These are phyloP conservation scores for Scheffersomyces titani DNA, from an alignment of 1,139 yeast species.

Conservation along the genomic window DNA sequence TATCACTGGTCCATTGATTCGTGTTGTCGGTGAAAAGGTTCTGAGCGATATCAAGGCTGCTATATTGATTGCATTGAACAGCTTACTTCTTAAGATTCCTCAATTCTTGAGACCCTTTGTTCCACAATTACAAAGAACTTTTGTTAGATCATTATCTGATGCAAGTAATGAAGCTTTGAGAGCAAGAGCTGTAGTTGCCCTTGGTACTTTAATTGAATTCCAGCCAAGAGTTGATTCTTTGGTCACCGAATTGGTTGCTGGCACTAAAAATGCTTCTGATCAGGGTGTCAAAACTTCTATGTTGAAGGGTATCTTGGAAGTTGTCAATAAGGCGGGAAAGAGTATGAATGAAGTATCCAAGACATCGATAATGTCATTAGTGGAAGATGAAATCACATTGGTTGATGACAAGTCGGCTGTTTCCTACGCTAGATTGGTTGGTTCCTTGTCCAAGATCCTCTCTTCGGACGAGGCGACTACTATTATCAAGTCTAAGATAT, in stretches of 20 bases:
- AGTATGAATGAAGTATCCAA: constrained; percentile 78
- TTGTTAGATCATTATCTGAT: constrained; percentile 88
- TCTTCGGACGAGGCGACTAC: constrained; percentile 64
- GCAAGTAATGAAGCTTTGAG: constrained; percentile 70
- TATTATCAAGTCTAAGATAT: constrained; percentile 62
- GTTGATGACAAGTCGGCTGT: constrained; percentile 63
- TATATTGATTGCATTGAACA: constrained; percentile 79
- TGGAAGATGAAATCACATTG: constrained; percentile 65
- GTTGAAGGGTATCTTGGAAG: constrained; percentile 83
- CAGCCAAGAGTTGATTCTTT: constrained; percentile 96
- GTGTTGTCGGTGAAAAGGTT: constrained; percentile 96
- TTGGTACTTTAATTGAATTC: constrained; percentile 82
- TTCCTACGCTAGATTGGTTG: constrained; percentile 77
- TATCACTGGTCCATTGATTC: constrained; percentile 95
- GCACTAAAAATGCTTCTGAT: constrained; percentile 60
- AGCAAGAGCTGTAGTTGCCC: constrained; percentile 84
- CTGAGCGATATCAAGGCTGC: constrained; percentile 90
- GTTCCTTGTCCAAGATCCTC: constrained; percentile 71
- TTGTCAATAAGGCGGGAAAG: constrained; percentile 76
- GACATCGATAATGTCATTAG: constrained; percentile 65
- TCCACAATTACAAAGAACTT: constrained; percentile 97
- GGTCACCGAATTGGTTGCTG: constrained; percentile 77
- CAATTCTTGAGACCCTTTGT: constrained; percentile 91
- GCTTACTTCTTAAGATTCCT: constrained; percentile 79
- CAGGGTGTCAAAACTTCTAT: constrained; percentile 81